Percentiles rank a stretch among this genome's conserved stretches.
Conservation (phyloP, 768 basidiomycete genomes). For the Collybia sp. region DNA sequence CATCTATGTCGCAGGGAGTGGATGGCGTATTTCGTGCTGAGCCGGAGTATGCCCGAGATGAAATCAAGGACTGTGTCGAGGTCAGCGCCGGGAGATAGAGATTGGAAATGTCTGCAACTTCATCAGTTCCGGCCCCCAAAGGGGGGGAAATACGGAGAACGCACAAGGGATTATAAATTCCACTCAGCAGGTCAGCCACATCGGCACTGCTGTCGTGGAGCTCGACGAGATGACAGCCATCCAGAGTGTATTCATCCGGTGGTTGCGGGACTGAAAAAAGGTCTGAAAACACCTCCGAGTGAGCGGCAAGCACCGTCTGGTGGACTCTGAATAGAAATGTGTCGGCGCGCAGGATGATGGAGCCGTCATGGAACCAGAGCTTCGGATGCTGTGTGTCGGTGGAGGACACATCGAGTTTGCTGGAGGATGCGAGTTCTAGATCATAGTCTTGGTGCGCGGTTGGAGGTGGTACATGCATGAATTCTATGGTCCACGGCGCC, state of each 20-base stretch:
- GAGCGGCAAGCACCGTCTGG: constrained; percentile 40
- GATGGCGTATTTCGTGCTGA: constrained; percentile 62
- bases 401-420: too few relatives aligned
- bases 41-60: constrained; percentile 50
- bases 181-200: constrained; percentile 43
- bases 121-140: neutral
- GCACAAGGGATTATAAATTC: constrained; percentile 47
- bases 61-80: constrained; percentile 40
- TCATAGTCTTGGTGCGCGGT: too few relatives aligned
- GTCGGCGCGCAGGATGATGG: constrained; percentile 36
- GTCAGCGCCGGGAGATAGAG: constrained; percentile 26
- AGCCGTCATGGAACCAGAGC: constrained; percentile 44
- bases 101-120: constrained; percentile 29
- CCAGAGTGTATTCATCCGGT: constrained; percentile 30
- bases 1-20: constrained; percentile 47
- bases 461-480: too few relatives aligned
- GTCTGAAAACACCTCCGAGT: constrained; percentile 64
- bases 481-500: too few relatives aligned
- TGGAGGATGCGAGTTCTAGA: too few relatives aligned
- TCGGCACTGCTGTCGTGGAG: constrained; percentile 45
- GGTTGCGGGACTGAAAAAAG: constrained; percentile 59
- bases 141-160: constrained; percentile 6
- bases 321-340: constrained; percentile 38
- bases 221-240: constrained; percentile 46
- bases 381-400: constrained; percentile 13